Conservation (phyloP, 208 protist genomes). For the Trypanosoma scelopori region DNA sequence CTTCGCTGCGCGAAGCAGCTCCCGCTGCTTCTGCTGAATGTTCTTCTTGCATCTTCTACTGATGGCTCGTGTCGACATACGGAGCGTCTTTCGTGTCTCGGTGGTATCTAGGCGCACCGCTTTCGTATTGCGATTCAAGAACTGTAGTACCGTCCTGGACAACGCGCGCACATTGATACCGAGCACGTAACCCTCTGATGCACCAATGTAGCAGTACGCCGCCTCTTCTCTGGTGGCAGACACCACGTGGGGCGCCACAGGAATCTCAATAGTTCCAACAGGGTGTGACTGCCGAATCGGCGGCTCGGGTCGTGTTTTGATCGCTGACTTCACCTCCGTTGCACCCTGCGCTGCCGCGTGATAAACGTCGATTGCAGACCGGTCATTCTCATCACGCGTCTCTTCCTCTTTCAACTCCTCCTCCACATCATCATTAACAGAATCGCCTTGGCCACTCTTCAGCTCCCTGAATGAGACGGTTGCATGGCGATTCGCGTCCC, state of each 20-base stretch:
- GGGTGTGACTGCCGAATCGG: constrained; percentile 35
- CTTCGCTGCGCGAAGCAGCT: constrained; percentile 41
- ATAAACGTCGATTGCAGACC: neutral
- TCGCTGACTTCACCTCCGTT: constrained; percentile 45
- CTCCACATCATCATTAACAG: neutral
- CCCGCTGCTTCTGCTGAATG: constrained; percentile 39
- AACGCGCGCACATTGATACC: constrained; percentile 52
- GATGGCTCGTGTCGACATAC: constrained; percentile 36
- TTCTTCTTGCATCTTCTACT: constrained; percentile 34
- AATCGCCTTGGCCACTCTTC: neutral
- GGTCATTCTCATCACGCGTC: neutral
- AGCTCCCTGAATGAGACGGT: constrained; percentile 56
- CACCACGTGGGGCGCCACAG: constrained; percentile 42
- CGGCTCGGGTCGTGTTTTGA: constrained; percentile 52
- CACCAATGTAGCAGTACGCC: constrained; percentile 47
- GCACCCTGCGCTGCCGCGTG: constrained; percentile 6
- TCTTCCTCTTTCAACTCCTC: neutral
- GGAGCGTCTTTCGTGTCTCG: constrained; percentile 43
- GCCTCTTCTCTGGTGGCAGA: constrained; percentile 24
- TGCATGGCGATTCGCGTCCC: constrained; percentile 24
- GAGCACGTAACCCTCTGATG: constrained; percentile 61
- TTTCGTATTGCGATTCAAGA: constrained; percentile 44
- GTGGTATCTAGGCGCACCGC: constrained; percentile 42
- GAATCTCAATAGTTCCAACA: constrained; percentile 66
- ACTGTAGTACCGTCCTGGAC: constrained; percentile 45